These are phyloP conservation scores for Atractiella rhizophila DNA, from an alignment of 768 basidiomycete genomes.

Conservation along the genomic window DNA sequence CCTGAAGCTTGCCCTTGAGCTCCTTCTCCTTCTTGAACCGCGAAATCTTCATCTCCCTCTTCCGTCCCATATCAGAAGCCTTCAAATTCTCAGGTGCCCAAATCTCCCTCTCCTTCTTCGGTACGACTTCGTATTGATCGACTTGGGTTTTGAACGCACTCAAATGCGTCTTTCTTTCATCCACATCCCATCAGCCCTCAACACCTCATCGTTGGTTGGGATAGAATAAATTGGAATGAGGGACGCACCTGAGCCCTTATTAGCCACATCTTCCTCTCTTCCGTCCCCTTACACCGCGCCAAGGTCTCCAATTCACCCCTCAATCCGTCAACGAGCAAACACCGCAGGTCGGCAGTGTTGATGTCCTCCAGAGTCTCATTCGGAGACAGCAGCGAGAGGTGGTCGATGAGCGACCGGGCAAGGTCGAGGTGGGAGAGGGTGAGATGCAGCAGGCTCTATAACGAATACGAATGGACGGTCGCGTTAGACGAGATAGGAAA, in stretches of 20 bases:
- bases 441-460: too few species aligned
- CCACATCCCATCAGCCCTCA: too few species aligned
- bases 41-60: slow-evolving; percentile 67
- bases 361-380: slow-evolving; percentile 68
- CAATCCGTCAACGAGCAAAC: slow-evolving; percentile 46
- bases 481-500: too few species aligned
- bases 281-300: slow-evolving; percentile 31
- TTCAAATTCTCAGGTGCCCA: slow-evolving; percentile 19
- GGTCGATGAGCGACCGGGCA: slow-evolving; percentile 31
- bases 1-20: slow-evolving; percentile 43
- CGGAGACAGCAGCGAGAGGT: slow-evolving; percentile 48
- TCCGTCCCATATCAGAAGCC: slow-evolving; percentile 37
- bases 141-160: slow-evolving; percentile 11
- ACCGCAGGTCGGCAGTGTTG: slow-evolving; percentile 45
- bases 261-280: slow-evolving; percentile 35
- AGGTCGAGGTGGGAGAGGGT: slow-evolving; percentile 34
- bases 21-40: slow-evolving; percentile 74
- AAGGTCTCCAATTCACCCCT: slow-evolving; percentile 40
- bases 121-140: slow-evolving; percentile 41
- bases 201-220: too few species aligned
- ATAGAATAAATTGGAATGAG: not conserved
- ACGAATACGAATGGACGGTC: too few species aligned
- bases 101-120: slow-evolving; percentile 31
- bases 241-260: slow-evolving; percentile 33
- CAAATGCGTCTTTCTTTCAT: slow-evolving; percentile 9